A percentile compares a stretch with the other conserved stretches of the same genome.
Evolutionary conservation across 805 yeast species (phyloP).

Genomic region (Wickerhamomyces sydowiorum): DNA sequence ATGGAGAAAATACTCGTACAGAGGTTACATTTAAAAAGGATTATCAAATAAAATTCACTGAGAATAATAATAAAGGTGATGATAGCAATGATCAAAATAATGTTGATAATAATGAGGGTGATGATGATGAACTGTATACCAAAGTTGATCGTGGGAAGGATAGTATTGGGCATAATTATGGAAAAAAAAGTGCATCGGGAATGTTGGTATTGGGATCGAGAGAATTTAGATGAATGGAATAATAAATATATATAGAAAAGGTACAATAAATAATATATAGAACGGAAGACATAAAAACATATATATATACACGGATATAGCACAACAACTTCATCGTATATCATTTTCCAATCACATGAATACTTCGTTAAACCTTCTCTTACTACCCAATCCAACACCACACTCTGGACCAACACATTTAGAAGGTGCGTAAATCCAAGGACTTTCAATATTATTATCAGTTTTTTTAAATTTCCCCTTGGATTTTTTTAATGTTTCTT

Average conservation of each 20-base stretch:
- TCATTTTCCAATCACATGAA: too few relatives aligned
- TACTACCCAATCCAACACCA: constrained; percentile 34
- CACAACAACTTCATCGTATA: too few relatives aligned
- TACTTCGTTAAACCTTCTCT: constrained; percentile 50
- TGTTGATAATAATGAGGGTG: not conserved
- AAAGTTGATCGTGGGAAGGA: not conserved
- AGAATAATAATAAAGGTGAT: not conserved
- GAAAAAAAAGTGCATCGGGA: not conserved
- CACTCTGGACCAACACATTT: constrained; percentile 55
- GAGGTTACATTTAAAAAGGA: not conserved
- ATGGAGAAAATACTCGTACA: not conserved
- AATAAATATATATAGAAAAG: not conserved
- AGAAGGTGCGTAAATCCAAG: constrained; percentile 47
- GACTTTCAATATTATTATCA: constrained; percentile 23
- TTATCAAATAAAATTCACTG: not conserved
- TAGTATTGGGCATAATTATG: not conserved
- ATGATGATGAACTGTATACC: not conserved
- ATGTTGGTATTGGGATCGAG: not conserved
- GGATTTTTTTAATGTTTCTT: constrained; percentile 13
- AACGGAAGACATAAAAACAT: too few relatives aligned
- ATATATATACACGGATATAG: too few relatives aligned
- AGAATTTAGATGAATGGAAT: not conserved
- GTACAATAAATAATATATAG: not conserved
- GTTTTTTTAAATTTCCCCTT: constrained; percentile 15
- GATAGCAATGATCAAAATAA: not conserved